Conservation (phyloP, 306 rosid species). For the Quercus berberidifolia region DNA sequence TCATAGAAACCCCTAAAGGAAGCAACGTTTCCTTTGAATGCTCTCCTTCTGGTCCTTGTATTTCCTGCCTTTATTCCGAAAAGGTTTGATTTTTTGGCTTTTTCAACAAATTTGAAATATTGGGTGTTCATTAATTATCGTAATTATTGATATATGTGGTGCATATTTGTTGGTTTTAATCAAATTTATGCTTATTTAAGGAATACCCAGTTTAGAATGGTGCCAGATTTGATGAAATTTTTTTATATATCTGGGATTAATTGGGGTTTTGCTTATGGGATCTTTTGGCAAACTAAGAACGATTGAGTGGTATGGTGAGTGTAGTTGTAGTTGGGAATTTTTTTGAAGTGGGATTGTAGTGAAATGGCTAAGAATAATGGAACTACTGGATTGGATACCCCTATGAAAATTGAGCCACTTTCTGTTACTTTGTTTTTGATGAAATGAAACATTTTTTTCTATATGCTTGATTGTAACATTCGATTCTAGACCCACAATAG, state of each 20-base stretch:
- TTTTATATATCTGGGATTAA: neutral
- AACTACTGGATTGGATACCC: neutral
- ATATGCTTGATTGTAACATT: neutral
- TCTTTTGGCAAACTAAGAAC: neutral
- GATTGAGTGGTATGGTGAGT: neutral
- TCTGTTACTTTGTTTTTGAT: neutral
- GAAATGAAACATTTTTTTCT: neutral
- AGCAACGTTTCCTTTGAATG: conserved; percentile 75
- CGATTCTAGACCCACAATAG: neutral
- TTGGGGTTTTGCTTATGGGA: neutral
- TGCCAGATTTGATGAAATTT: neutral
- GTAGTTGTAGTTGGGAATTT: neutral
- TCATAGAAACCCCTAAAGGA: conserved; percentile 66
- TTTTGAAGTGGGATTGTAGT: neutral
- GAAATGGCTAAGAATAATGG: neutral
- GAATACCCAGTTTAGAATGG: neutral
- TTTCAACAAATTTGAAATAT: neutral
- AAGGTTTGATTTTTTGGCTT: conserved; percentile 46
- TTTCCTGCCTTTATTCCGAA: conserved; percentile 79
- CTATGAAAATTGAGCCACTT: neutral
- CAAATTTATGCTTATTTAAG: neutral
- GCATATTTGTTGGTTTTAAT: neutral
- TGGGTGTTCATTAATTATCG: neutral
- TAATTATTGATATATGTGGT: neutral
- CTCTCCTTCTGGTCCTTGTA: conserved; percentile 90